Conservation (phyloP, 192 early-diverging fungal species). For the Backusella parvicylindrica region DNA sequence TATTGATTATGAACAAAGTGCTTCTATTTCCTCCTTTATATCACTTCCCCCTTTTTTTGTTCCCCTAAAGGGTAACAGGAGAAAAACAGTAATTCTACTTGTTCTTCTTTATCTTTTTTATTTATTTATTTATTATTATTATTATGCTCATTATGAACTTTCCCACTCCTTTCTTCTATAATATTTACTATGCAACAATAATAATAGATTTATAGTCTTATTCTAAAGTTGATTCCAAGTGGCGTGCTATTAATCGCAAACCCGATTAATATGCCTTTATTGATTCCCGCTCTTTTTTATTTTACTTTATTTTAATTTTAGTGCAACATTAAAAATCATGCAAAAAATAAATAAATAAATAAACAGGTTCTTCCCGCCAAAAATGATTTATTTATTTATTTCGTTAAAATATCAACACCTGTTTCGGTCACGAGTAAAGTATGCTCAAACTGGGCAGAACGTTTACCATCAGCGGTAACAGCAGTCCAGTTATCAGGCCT, state of each 20-base stretch:
- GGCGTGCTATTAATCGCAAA: neutral
- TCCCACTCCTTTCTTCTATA: no score
- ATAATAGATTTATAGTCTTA: neutral
- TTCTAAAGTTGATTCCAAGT: neutral
- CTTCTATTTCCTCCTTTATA: neutral
- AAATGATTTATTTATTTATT: slow-evolving; percentile 5
- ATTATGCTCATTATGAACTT: neutral
- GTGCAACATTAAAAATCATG: neutral
- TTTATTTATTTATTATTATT: neutral
- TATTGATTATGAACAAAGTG: neutral
- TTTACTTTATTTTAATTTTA: neutral
- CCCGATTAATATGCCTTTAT: neutral
- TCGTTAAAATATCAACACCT: slow-evolving; percentile 82
- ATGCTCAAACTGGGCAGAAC: slow-evolving; percentile 97
- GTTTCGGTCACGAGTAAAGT: slow-evolving; percentile 89
- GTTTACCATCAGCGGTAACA: slow-evolving; percentile 89
- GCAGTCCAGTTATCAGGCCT: slow-evolving; percentile 87
- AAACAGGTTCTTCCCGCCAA: neutral
- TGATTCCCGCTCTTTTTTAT: neutral
- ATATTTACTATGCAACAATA: neutral
- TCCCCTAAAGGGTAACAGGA: neutral
- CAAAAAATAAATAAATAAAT: neutral
- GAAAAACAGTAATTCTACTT: neutral
- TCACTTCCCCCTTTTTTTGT: neutral
- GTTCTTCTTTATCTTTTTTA: neutral